Base-by-base conservation (phyloP, 345 rosid species). In the Aquilaria sinensis region DNA sequence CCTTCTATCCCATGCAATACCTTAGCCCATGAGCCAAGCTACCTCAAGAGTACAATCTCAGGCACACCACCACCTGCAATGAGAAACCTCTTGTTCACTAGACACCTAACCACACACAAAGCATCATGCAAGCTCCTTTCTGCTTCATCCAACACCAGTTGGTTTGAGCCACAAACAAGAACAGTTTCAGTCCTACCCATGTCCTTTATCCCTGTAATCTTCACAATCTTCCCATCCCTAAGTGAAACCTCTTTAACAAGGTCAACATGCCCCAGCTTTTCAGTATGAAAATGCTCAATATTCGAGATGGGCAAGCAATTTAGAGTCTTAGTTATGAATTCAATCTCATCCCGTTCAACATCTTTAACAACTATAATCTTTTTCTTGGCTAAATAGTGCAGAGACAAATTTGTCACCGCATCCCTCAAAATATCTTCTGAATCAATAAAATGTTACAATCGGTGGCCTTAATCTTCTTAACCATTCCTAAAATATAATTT, bases 31-130 rank as follows among this genome's bases (percentile, higher is more conserved):
- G 93, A 87, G 47, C 97, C 97, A 58, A 90, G 83, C 81, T 90
- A 93, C 81, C 93, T 84, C 0, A 93, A 88, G 53, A 90, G 75
- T 60, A 88, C 97, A 73, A 90, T 88, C 91, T 90, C 96, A 0
- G 97, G 97, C 23, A 93, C 97, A 49, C 97, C 97, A 65, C 97
- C 97, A 37, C 97, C 97, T 30, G 97, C 93, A 73, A 91, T 88
- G 80, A 91, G 69, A 79, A 91, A 88, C 56, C 88, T 76, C 76
- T 88, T 91, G 68, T 66, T 86, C 45, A 91, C 97, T 74, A 91
- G 61, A 60, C 97, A 91, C 70, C 97, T 81, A 29, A 91, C 87
- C 41, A 91, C 97, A 69, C 96, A 91, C 61, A 91, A 59, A 1
- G 97, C 96, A 63, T 88, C 97, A 23, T 90, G 97, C 79, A 91